Conservation (phyloP, 2,329 filamentous ascomycete species). For the Sporothrix variecibatus region DNA sequence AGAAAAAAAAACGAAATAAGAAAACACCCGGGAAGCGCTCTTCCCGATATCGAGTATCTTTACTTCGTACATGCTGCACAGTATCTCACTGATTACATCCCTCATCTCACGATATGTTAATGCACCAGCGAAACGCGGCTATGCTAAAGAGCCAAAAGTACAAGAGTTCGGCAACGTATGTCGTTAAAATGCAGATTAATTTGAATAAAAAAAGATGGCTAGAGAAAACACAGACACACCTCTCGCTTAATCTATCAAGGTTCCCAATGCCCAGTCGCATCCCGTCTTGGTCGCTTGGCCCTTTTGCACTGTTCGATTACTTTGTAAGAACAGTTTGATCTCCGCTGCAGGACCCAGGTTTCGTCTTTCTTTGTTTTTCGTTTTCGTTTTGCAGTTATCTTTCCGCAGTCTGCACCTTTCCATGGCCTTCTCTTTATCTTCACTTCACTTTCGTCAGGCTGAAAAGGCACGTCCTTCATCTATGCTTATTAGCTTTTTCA, state of each 20-base stretch:
- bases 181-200: too few relatives aligned
- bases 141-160: neutral
- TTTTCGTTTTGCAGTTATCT: neutral
- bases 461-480: neutral
- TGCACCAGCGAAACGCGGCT: neutral
- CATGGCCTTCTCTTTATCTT: neutral
- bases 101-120: neutral
- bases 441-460: neutral
- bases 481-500: neutral
- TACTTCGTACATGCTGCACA: neutral
- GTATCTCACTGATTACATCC: neutral
- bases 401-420: neutral
- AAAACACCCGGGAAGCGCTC: neutral
- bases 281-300: neutral
- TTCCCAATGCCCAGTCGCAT: neutral
- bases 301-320: neutral
- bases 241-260: neutral
- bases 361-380: neutral
- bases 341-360: slow-evolving; percentile 10
- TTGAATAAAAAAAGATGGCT: neutral
- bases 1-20: neutral
- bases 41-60: neutral
- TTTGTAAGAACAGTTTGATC: neutral
- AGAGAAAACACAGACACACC: neutral
- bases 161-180: neutral